A percentile compares a stretch with the other conserved stretches of the same genome.
Conservation (phyloP, 371 early-diverging fungal genomes). For the Saksenaea vasiformis region DNA sequence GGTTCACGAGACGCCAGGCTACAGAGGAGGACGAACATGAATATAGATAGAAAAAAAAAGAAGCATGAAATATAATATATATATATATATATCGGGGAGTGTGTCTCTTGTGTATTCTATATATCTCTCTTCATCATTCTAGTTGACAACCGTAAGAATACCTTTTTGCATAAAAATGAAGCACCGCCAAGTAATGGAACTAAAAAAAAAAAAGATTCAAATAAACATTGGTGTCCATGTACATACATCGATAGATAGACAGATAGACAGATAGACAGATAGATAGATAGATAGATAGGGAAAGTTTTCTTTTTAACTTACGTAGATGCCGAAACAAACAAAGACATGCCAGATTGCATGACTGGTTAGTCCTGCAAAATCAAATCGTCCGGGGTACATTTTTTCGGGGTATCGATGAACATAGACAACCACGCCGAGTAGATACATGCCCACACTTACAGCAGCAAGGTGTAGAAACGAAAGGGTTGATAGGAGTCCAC, state of each 20-base stretch:
- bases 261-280: no score
- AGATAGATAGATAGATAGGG: no score
- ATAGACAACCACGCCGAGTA: conserved; percentile 57
- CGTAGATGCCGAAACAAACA: conserved; percentile 67
- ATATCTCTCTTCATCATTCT: neutral
- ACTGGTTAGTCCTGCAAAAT: conserved; percentile 67
- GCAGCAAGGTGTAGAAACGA: conserved; percentile 55
- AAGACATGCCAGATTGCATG: conserved; percentile 82
- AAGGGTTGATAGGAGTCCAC: conserved; percentile 43
- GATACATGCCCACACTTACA: conserved; percentile 54
- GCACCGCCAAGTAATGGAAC: conserved; percentile 56
- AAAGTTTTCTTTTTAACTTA: no score
- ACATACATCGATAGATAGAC: neutral
- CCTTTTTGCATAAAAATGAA: conserved; percentile 47
- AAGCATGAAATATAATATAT: conserved; percentile 19
- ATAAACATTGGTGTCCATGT: neutral
- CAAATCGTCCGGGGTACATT: conserved; percentile 75
- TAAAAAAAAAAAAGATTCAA: conserved; percentile 3
- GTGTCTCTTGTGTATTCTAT: neutral
- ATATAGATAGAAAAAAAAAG: conserved; percentile 41
- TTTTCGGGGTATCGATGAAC: conserved; percentile 75
- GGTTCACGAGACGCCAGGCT: conserved; percentile 61
- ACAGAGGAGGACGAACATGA: conserved; percentile 43
- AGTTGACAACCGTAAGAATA: conserved; percentile 41
- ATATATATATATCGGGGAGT: neutral